Evolutionary conservation across 2,329 filamentous ascomycete species (phyloP).

Genomic region (Xylariaceae sp.): DNA sequence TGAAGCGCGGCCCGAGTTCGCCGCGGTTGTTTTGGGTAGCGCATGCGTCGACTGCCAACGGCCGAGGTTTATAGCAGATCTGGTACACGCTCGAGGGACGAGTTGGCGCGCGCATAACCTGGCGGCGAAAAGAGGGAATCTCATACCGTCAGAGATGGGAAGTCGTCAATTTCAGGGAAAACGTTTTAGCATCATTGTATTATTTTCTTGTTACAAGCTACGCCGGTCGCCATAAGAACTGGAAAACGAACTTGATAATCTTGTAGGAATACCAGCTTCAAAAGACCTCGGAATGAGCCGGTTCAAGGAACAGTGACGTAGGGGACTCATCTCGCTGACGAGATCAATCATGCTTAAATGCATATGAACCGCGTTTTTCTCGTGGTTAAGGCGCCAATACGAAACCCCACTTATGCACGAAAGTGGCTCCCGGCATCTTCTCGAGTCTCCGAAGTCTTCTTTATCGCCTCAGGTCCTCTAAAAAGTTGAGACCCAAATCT

Average conservation of each 20-base stretch:
- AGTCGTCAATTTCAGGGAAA: slow-evolving; percentile 6
- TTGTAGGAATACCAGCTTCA: background rate
- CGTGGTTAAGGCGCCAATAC: too few species aligned
- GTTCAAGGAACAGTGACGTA: slow-evolving; percentile 16
- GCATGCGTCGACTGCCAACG: slow-evolving; percentile 19
- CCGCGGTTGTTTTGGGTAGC: slow-evolving; percentile 4
- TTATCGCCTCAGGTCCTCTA: background rate
- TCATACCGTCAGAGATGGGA: slow-evolving; percentile 37
- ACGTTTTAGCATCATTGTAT: slow-evolving; percentile 11
- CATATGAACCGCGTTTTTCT: background rate
- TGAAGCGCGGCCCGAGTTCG: slow-evolving; percentile 7
- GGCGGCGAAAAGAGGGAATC: slow-evolving; percentile 36
- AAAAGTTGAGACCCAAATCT: slow-evolving; percentile 11
- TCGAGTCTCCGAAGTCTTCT: too few species aligned
- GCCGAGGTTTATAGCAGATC: slow-evolving; percentile 11
- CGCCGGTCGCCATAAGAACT: background rate
- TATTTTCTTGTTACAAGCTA: background rate
- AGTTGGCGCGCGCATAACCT: slow-evolving; percentile 39
- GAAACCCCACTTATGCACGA: too few species aligned
- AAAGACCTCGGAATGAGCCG: slow-evolving; percentile 9
- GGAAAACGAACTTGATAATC: background rate
- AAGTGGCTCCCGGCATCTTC: slow-evolving; percentile 10
- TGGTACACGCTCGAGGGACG: slow-evolving; percentile 14
- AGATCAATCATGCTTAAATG: background rate
- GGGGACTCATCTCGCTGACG: background rate